Conservation (phyloP, 2,329 filamentous ascomycete genomes). For the Cladosporium sp. region DNA sequence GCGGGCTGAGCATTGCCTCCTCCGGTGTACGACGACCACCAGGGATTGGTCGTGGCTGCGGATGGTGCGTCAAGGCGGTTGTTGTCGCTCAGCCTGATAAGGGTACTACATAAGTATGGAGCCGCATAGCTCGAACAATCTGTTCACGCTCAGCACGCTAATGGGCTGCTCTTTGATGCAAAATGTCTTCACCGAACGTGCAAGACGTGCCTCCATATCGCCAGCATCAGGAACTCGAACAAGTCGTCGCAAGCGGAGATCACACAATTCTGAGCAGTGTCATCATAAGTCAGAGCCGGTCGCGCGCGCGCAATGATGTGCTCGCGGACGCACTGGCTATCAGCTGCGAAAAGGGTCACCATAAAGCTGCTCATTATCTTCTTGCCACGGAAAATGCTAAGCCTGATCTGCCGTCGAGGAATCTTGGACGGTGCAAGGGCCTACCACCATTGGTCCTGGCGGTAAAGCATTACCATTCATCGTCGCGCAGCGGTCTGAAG, state of each 20-base stretch:
- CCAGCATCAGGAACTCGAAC: neutral
- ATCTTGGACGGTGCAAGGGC: neutral
- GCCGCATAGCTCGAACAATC: too few relatives aligned
- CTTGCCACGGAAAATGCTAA: neutral
- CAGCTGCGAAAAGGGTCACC: conserved; percentile 4
- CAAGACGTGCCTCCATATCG: too few relatives aligned
- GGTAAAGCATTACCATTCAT: too few relatives aligned
- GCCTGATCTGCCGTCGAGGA: neutral
- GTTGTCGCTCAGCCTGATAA: neutral
- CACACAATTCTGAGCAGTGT: neutral
- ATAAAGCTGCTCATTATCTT: neutral
- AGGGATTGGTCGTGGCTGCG: neutral
- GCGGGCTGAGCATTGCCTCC: neutral
- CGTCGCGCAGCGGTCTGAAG: neutral
- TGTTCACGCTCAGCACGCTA: too few relatives aligned
- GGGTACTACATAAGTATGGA: too few relatives aligned
- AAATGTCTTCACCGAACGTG: too few relatives aligned
- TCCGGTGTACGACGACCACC: neutral
- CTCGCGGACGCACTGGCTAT: conserved; percentile 12
- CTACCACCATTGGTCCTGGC: neutral
- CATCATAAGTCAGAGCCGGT: neutral
- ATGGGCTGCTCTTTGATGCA: too few relatives aligned
- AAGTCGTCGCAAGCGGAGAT: neutral
- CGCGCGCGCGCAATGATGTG: neutral
- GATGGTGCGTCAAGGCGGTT: neutral